These are phyloP conservation scores for Isoetes taiwanensis DNA, from an alignment of 75 land plant species.

Conservation along the genomic window DNA sequence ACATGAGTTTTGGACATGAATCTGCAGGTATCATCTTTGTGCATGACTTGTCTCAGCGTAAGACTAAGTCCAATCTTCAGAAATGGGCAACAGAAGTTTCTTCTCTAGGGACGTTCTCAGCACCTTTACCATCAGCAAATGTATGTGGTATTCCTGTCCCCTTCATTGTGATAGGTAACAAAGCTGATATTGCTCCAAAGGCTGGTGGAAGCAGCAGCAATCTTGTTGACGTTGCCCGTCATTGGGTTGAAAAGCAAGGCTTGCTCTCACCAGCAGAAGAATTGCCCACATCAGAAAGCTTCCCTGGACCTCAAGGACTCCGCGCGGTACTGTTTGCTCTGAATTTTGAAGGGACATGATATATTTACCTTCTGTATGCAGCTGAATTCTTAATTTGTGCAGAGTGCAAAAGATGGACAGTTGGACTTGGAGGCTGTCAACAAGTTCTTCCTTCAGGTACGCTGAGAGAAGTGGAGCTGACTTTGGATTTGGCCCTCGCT, in stretches of 20 bases:
- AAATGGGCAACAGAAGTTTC: constrained; percentile 81
- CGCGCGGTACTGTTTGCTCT: constrained; percentile 32
- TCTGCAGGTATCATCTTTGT: constrained; percentile 76
- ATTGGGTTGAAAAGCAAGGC: constrained; percentile 95
- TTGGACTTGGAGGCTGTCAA: constrained; percentile 69
- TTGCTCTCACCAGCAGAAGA: constrained; percentile 69
- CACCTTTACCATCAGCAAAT: constrained; percentile 47
- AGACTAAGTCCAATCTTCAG: constrained; percentile 58
- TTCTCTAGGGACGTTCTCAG: constrained; percentile 57
- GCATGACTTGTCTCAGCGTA: constrained; percentile 71
- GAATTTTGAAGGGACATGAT: neutral
- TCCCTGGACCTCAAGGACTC: constrained; percentile 54
- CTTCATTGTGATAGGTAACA: constrained; percentile 68
- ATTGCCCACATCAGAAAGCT: constrained; percentile 57
- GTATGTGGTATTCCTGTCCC: constrained; percentile 79
- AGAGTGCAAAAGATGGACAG: constrained; percentile 75
- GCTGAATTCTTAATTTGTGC: neutral
- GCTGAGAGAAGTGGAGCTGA: constrained; percentile 8
- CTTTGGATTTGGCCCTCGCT: neutral
- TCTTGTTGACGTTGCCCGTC: constrained; percentile 83
- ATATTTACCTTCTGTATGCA: neutral
- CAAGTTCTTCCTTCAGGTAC: constrained; percentile 57
- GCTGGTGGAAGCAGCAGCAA: constrained; percentile 75
- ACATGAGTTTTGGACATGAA: neutral
- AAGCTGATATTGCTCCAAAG: constrained; percentile 66